Base-by-base conservation (phyloP, 805 yeast species). In the Tetrapisispora iriomotensis region DNA sequence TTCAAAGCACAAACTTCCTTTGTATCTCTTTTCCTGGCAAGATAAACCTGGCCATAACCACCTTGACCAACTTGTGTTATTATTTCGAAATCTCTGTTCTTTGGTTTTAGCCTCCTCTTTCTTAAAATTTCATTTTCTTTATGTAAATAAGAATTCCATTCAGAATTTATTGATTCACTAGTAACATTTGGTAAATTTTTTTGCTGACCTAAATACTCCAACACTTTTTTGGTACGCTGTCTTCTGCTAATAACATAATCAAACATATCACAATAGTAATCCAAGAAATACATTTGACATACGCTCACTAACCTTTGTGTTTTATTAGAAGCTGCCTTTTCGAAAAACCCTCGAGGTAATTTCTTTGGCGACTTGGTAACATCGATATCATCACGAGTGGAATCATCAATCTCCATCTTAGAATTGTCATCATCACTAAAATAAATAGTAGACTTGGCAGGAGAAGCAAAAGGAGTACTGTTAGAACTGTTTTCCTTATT, bases 31-130 rank as follows among this genome's bases (percentile, higher is more conserved):
- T 92, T 92, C 49, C 88, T 75, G 1, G 99, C 96, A 45, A 92
- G 66, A 53, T 85, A 92, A n/a, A 92, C 99, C 64, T 92, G 96
- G 19, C 99, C 99, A 57, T 92, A 92, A 3, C 99, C 99, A 56
- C 99, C 99, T 67, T 92, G 98, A 12, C 99, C 99, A 24, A 92
- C 96, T 66, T 92, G 98, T 1, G 99, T 92, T 48, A 92, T 81
- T 69, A 90, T 84, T 58, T 87, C 94, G 58, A 92, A 92, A 61
- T 92, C 98, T 50, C 88, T 88, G 57, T 88, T 92, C 58, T 82
- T 84, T 26, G 96, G 95, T 61, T 86, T 85, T 43, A 86, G 70
- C 57, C 99, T 75, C 56, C 96, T 75, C 58, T 86, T 86, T 49
- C 99, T 75, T 51, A 92, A 67, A 36, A 77, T 72, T 8, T 85